Conservation (phyloP, 495 filamentous ascomycete species). For the Penicillium roqueforti region DNA sequence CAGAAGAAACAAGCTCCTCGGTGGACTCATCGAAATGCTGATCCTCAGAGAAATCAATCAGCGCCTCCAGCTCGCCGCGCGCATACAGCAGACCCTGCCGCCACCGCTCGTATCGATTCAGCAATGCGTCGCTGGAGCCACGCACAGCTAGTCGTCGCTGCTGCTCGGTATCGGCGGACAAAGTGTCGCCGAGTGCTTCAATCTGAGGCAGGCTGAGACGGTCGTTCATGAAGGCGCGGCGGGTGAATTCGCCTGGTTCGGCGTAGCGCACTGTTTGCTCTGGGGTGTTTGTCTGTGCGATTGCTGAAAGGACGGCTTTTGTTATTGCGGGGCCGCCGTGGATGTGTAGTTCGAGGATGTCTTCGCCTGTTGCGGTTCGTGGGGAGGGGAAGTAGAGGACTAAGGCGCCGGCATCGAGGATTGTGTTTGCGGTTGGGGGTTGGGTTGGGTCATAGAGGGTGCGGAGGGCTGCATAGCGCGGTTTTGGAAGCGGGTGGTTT, state of each 20-base stretch:
- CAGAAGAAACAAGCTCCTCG: conserved; percentile 60
- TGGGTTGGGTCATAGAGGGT: conserved; percentile 65
- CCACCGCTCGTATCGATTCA: conserved; percentile 83
- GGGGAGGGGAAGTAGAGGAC: conserved; percentile 86
- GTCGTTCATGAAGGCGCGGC: conserved; percentile 83
- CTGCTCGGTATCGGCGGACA: conserved; percentile 88
- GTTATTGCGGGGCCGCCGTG: conserved; percentile 90
- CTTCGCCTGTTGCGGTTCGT: conserved; percentile 84
- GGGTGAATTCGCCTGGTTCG: conserved; percentile 93
- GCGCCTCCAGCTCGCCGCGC: conserved; percentile 84
- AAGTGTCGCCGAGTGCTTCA: conserved; percentile 80
- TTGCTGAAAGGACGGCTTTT: conserved; percentile 75
- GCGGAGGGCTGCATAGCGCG: conserved; percentile 72
- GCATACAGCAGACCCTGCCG: conserved; percentile 71
- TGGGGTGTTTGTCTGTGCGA: conserved; percentile 45
- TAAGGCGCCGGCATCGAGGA: conserved; percentile 79
- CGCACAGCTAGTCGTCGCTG: conserved; percentile 82
- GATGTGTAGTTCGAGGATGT: conserved; percentile 86
- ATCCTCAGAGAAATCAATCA: conserved; percentile 97
- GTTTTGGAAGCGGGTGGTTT: conserved; percentile 54
- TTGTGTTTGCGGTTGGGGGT: conserved; percentile 27
- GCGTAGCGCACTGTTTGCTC: conserved; percentile 69
- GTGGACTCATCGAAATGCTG: conserved; percentile 94
- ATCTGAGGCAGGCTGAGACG: conserved; percentile 88
- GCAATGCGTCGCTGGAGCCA: conserved; percentile 64